Evolutionary conservation across 208 protist genomes (phyloP).

Genomic region (Acanthamoeba culbertsoni): DNA sequence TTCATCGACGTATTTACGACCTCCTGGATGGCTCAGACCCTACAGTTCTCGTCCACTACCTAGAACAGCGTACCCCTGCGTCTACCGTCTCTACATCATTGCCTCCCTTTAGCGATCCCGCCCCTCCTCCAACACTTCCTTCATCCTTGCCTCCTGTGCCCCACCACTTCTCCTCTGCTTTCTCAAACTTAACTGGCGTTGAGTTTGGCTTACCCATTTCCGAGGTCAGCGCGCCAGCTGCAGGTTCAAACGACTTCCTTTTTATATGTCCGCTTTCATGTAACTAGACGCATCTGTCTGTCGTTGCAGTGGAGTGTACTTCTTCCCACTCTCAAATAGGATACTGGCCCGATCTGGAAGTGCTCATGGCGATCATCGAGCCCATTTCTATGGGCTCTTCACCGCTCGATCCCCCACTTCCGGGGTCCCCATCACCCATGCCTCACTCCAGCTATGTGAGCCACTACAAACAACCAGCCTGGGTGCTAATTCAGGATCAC

Average conservation of each 20-base stretch:
- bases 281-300: too few relatives aligned
- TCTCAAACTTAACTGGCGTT: too few relatives aligned
- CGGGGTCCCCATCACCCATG: neutral
- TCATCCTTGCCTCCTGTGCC: neutral
- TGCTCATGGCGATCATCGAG: neutral
- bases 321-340: too few relatives aligned
- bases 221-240: too few relatives aligned
- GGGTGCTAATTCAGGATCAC: neutral
- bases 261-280: too few relatives aligned
- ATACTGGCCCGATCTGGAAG: neutral
- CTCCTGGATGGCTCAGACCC: neutral
- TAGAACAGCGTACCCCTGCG: neutral
- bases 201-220: too few relatives aligned
- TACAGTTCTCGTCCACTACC: constrained; percentile 9
- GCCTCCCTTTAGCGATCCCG: neutral
- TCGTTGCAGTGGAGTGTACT: too few relatives aligned
- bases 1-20: neutral
- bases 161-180: too few relatives aligned
- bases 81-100: neutral
- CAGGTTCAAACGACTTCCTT: too few relatives aligned
- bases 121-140: neutral
- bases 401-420: neutral
- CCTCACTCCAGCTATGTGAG: neutral
- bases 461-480: too few relatives aligned
- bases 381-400: neutral